Base-by-base conservation (phyloP, 2,329 filamentous ascomycete species). In the Thermomyces lanuginosus region DNA sequence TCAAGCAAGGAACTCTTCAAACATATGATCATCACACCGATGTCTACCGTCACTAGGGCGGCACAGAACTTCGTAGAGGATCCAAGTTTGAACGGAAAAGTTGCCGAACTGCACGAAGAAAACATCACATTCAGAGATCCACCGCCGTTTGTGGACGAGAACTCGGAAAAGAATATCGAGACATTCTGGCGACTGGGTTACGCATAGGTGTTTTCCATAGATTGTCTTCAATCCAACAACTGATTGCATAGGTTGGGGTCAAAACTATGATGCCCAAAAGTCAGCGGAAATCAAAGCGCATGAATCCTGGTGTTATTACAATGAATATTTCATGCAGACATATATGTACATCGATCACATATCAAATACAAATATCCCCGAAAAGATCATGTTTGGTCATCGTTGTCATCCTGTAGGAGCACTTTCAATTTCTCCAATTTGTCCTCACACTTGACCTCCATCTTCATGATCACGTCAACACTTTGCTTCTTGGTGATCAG, bases 61-160 rank as follows among this genome's bases (percentile, higher is more conserved):
- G 53, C 66, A 1, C 44, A 46, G 10, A 46, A 55, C 35, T 51
- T 68, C 7, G 34, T 60, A 6, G 42, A 36, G 0, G 53, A 64
- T 28, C 38, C 52, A 1, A 42, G 33, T 3, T 29, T 62, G 24
- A 61, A 48, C 0, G 63, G 63, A 0, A 45, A 52, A 12, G 44
- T 64, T n/a, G 61, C 57, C 1, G 64, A 68, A 44, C 57, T 66
- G 24, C 62, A 66, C 37, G 63, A 59, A 2, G 49, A 61, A 8
- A 51, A 44, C n/a, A 59, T 62, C 7, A 65, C 62, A 0, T 43
- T 64, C 15, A 50, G 61, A 0, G 46, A 57, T 16, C 51, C 51
- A 3, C 55, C 54, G 10, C 51, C 54, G 2, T 60, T 50, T 36
- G 59, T 65, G 12, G 63, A 67, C 35, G 57, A 55, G 22, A 61